Percentiles rank a stretch among this genome's conserved stretches.
phyloP scores from a whole-genome alignment of 2,329 filamentous ascomycete genomes.

The Didymella sp. region DNA sequence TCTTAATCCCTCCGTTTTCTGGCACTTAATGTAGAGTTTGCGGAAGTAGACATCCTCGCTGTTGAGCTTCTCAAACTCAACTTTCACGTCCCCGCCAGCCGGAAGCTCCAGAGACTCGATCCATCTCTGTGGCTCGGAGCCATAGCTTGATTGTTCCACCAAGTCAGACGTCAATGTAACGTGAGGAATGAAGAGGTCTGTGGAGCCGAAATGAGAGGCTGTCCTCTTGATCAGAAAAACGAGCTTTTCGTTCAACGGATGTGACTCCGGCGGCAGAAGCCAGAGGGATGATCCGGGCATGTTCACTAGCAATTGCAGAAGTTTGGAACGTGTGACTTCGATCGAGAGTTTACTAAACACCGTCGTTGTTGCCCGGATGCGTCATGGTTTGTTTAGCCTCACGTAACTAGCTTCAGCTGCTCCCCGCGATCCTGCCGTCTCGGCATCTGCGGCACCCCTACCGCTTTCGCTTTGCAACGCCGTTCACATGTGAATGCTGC shows the following conservation, averaged over 20 bases:
- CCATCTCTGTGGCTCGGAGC: conserved; percentile 47
- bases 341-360: not conserved
- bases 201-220: conserved; percentile 46
- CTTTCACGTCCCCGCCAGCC: conserved; percentile 23
- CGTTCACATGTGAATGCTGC: conserved; percentile 15
- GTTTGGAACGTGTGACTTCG: not conserved
- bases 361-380: not conserved
- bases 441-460: not conserved
- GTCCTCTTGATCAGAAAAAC: conserved; percentile 44
- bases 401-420: conserved; percentile 3
- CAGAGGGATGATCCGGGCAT: conserved; percentile 55
- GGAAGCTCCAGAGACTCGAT: conserved; percentile 43
- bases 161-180: conserved; percentile 51
- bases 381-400: conserved; percentile 10
- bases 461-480: not conserved
- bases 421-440: conserved; percentile 15
- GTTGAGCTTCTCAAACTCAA: conserved; percentile 41
- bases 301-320: conserved; percentile 8
- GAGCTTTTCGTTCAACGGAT: conserved; percentile 43
- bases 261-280: conserved; percentile 50
- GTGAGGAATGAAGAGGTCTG: conserved; percentile 51
- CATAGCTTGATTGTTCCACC: conserved; percentile 36
- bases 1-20: conserved; percentile 37
- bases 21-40: conserved; percentile 50
- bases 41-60: conserved; percentile 49